Percentiles rank a stretch among this genome's conserved stretches.
These are phyloP conservation scores for Fusarium sp. DNA, from an alignment of 2,329 filamentous ascomycete genomes.

Conservation along the genomic window DNA sequence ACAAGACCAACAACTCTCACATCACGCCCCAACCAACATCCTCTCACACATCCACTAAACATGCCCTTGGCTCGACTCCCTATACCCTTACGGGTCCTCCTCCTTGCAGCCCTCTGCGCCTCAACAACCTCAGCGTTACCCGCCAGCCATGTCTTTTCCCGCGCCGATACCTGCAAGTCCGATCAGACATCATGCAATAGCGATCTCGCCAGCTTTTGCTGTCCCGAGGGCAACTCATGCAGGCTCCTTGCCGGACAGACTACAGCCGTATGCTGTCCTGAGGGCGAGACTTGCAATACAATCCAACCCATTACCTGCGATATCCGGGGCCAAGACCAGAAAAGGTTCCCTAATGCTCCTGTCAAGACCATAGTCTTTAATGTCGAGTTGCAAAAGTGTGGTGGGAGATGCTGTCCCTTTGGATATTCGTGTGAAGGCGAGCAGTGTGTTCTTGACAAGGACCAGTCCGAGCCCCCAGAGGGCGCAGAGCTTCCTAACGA, in stretches of 20 bases:
- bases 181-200: constrained; percentile 62
- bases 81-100: constrained; percentile 48
- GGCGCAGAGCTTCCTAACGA: constrained; percentile 41
- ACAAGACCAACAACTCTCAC: constrained; percentile 9
- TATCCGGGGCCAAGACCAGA: constrained; percentile 64
- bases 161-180: constrained; percentile 61
- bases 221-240: constrained; percentile 63
- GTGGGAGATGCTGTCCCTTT: constrained; percentile 72
- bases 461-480: constrained; percentile 57
- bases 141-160: constrained; percentile 52
- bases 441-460: constrained; percentile 61
- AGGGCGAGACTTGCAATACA: constrained; percentile 62
- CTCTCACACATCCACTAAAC: constrained; percentile 5
- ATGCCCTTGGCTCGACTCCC: constrained; percentile 34
- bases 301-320: constrained; percentile 53
- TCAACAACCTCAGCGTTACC: constrained; percentile 53
- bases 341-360: constrained; percentile 62
- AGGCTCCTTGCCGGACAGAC: constrained; percentile 69
- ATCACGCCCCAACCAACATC: constrained; percentile 3
- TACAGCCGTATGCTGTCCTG: constrained; percentile 76
- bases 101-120: constrained; percentile 51
- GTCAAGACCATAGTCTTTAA: constrained; percentile 73
- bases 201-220: constrained; percentile 74
- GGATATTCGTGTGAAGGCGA: constrained; percentile 70
- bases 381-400: constrained; percentile 66